Conservation (phyloP, 306 rosid species). For the Vicia villosa region DNA sequence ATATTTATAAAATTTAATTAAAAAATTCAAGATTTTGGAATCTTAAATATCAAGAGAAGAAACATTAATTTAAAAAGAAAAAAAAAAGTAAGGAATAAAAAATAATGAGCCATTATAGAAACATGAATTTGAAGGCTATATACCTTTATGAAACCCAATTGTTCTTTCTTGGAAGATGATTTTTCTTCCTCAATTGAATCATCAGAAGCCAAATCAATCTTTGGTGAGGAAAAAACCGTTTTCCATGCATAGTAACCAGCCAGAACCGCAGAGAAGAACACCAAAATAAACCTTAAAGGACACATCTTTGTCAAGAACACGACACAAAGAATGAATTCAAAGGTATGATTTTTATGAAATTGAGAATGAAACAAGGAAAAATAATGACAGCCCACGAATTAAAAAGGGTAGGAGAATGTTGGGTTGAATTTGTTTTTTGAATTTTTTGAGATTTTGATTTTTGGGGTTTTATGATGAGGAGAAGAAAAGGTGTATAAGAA, state of each 20-base stretch:
- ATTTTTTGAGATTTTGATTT: neutral
- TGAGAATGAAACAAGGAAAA: neutral
- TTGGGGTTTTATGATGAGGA: neutral
- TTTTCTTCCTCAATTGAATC: constrained; percentile 32
- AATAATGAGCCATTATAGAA: neutral
- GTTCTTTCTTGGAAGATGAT: constrained; percentile 24
- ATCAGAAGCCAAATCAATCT: constrained; percentile 21
- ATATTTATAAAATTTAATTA: no score
- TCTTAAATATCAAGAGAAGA: neutral
- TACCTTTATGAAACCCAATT: constrained; percentile 48
- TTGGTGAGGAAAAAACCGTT: constrained; percentile 51
- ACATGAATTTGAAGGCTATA: neutral
- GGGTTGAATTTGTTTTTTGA: constrained; percentile 4
- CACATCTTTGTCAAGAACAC: constrained; percentile 50
- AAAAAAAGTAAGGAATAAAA: neutral
- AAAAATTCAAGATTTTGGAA: neutral
- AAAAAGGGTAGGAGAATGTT: constrained; percentile 13
- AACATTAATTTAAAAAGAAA: neutral
- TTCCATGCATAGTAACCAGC: constrained; percentile 78
- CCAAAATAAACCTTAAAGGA: constrained; percentile 74
- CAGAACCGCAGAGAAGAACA: constrained; percentile 72
- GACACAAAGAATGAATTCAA: neutral
- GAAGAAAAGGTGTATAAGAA: neutral
- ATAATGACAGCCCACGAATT: constrained; percentile 21
- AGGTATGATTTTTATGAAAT: neutral